A percentile compares a stretch with the other conserved stretches of the same genome.
Conservation (phyloP, 2,329 filamentous ascomycete genomes). For the Ophiostoma triangulosporum region DNA sequence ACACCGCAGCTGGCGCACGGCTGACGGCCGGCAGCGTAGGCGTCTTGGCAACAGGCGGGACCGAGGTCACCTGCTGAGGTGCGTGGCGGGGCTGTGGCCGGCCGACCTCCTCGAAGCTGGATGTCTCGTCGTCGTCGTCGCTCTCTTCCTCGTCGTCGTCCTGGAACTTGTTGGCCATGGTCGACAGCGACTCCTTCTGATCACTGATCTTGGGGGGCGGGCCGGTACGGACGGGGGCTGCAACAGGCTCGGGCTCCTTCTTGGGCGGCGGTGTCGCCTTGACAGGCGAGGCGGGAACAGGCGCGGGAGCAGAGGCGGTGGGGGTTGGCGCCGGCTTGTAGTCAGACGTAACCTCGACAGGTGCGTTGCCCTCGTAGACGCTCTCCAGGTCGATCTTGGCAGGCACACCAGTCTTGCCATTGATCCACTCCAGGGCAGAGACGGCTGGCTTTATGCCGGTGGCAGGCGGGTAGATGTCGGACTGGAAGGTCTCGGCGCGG, state of each 20-base stretch:
- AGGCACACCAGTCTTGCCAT: slow-evolving; percentile 70
- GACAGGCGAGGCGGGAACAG: slow-evolving; percentile 24
- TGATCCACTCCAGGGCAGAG: slow-evolving; percentile 69
- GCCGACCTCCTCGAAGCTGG: slow-evolving; percentile 75
- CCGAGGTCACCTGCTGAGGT: slow-evolving; percentile 1
- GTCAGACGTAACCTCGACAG: slow-evolving; percentile 61
- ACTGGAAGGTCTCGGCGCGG: slow-evolving; percentile 87
- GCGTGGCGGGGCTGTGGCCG: slow-evolving; percentile 53
- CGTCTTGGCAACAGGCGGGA: slow-evolving; percentile 19
- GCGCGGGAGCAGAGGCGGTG: slow-evolving; percentile 29
- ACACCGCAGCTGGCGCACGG: slow-evolving; percentile 13
- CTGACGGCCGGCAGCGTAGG: slow-evolving; percentile 16
- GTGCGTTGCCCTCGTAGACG: slow-evolving; percentile 71
- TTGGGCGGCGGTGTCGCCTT: slow-evolving; percentile 28
- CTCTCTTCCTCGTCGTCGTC: slow-evolving; percentile 53
- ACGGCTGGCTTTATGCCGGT: slow-evolving; percentile 68
- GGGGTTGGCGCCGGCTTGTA: slow-evolving; percentile 42
- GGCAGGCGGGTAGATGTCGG: slow-evolving; percentile 89
- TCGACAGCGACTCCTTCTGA: slow-evolving; percentile 76
- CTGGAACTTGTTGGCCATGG: slow-evolving; percentile 74
- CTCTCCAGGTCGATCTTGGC: slow-evolving; percentile 90
- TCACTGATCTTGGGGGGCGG: slow-evolving; percentile 62
- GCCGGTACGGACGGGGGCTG: slow-evolving; percentile 24
- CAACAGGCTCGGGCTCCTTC: slow-evolving; percentile 33
- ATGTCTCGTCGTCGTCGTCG: slow-evolving; percentile 50